Evolutionary conservation across 2,329 filamentous ascomycete species (phyloP), one percentile per base, ranked within the genome.

Genomic region (Tolypocladium pustulatum): DNA sequence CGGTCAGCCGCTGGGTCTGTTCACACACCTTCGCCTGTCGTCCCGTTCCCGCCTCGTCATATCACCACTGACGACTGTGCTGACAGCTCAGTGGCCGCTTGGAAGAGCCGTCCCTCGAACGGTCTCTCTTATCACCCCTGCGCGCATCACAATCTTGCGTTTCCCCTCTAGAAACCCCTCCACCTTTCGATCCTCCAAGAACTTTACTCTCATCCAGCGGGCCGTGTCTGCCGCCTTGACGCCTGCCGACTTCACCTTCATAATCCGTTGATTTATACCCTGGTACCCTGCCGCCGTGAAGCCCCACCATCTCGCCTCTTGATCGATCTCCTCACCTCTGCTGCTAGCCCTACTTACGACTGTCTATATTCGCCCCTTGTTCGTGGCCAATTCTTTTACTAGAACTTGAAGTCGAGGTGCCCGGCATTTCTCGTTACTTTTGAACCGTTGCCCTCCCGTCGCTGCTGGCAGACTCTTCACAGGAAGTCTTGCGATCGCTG

Each of bases 1-100:
- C 72, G 68, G 69, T 73, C 78, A 74, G 67, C 76, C 76, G 77
- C 78, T 75, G 71, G 64, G 66, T 65, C 65, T 66, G 60, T 63
- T 62, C 62, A 10, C 32, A 54, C 46, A 61, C 66, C 64, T 64
- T 63, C 55, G 54, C 62, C 54, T 63, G 55, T 61, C 49, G 49
- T 60, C 34, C 27, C 56, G 54, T 61, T 59, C 38, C 36, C 46
- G 58, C 56, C 51, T 57, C 41, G 58, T 57, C 56, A 38, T 53
- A 36, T 57, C 34, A 32, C 36, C 36, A 17, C 25, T 51, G 22
- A 36, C 38, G 27, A 37, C 22, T 46, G 10, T 46, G 17, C 40
- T n/a, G 17, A 34, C 49, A 10, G 17, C 17, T 27, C 49, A 34
- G 17, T 34, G 49, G 30, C 30, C 30, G 49, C 30, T 20, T 34